Evolutionary conservation across 2,329 filamentous ascomycete species (phyloP), one percentile per base, ranked within the genome.

Genomic region (Colletotrichum cordylinicola): DNA sequence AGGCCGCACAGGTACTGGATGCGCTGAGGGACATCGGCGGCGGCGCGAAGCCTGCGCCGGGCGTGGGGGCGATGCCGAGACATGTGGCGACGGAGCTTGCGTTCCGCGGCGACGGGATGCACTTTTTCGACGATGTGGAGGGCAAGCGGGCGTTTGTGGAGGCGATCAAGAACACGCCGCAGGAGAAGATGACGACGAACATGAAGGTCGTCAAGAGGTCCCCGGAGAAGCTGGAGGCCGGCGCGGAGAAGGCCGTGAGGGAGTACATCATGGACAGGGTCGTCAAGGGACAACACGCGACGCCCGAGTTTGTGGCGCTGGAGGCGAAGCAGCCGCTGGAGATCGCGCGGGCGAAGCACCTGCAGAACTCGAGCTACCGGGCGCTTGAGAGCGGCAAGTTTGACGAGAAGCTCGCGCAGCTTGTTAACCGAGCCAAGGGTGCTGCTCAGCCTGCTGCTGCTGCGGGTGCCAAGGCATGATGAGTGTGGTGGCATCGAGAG

Each of bases 301-400:
- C 81, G 61, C 82, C 84, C 52, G 78, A 79, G 78, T 83, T 82
- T 68, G 80, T 83, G 18, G 75, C 77, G 35, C 10, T 16, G 27
- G 48, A 13, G 15, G 55, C 35, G 61, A 58, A 33, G 48, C 84
- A 86, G 33, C 79, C 84, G 8, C 76, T 83, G 8, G 83, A 81
- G 24, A 56, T 85, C 52, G 80, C 85, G 56, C 81, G 83, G 71
- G 81, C 82, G 77, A 84, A 83, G 82, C 85, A 86, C 61, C 75
- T 86, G 72, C 81, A 84, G 70, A 80, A 83, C 16, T 82, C 83
- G 77, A 85, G 85, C 58, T 87, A 86, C 78, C 78, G 78, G 24
- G 75, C 75, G 16, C 79, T 77, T 61, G 82, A 86, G 35, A 81
- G 83, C 64, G 80, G 82, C 67, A 80, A 79, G 52, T 88, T 88